phyloP scores from a whole-genome alignment of 2,329 filamentous ascomycete genomes.

The Neoarthrinium moseri region DNA sequence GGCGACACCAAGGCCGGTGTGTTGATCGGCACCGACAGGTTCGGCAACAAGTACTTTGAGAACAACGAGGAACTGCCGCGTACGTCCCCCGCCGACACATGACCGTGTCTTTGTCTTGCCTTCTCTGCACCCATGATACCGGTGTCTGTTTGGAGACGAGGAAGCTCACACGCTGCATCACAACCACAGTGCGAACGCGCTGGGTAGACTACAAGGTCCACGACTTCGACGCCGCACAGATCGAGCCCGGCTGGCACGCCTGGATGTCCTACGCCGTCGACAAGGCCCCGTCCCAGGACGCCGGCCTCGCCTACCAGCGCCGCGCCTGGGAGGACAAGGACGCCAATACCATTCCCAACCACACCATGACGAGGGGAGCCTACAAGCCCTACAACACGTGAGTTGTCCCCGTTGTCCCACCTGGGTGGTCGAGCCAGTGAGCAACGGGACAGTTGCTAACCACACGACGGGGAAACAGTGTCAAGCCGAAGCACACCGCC shows the following conservation, averaged over 20 bases:
- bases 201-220: constrained; percentile 96
- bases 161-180: no score
- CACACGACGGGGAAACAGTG: constrained; percentile 37
- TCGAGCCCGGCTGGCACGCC: constrained; percentile 96
- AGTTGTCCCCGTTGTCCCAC: no score
- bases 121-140: no score
- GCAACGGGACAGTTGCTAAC: constrained; percentile 9
- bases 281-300: constrained; percentile 76
- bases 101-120: no score
- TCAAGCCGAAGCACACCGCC: constrained; percentile 48
- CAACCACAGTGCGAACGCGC: constrained; percentile 77
- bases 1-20: constrained; percentile 92
- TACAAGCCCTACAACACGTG: constrained; percentile 96
- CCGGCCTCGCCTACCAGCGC: constrained; percentile 63
- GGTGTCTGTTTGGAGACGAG: no score
- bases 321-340: constrained; percentile 75
- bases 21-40: constrained; percentile 81
- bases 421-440: background rate
- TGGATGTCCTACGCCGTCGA: constrained; percentile 96
- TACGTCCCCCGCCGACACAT: constrained; percentile 45
- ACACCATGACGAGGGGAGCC: constrained; percentile 73
- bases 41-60: constrained; percentile 97
- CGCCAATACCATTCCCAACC: constrained; percentile 67
- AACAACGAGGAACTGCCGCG: constrained; percentile 91
- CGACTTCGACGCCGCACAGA: constrained; percentile 80